Conservation (phyloP, 2,329 filamentous ascomycete genomes). For the Fusarium incarnatum region DNA sequence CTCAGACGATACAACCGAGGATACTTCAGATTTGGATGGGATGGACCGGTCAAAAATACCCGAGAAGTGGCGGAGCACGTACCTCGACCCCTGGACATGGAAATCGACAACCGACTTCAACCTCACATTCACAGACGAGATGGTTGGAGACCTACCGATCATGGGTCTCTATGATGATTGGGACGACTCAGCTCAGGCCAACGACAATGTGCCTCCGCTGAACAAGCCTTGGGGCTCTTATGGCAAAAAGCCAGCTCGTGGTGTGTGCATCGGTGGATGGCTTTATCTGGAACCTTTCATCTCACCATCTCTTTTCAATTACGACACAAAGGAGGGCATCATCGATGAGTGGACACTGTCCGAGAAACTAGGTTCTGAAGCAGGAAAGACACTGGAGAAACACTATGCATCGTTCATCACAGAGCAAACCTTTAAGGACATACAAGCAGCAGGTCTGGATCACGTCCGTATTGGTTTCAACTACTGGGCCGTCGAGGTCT, state of each 20-base stretch:
- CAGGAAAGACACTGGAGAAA: conserved; percentile 79
- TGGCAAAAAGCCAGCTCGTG: conserved; percentile 80
- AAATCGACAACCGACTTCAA: conserved; percentile 92
- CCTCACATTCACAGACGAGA: conserved; percentile 87
- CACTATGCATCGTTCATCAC: conserved; percentile 93
- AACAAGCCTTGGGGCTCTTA: conserved; percentile 82
- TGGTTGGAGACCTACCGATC: conserved; percentile 85
- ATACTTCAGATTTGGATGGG: conserved; percentile 58
- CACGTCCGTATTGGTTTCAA: conserved; percentile 96
- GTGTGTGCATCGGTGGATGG: conserved; percentile 95
- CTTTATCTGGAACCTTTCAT: conserved; percentile 95
- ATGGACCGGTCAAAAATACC: conserved; percentile 70
- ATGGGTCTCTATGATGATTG: conserved; percentile 89
- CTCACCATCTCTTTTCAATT: conserved; percentile 87
- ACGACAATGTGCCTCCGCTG: conserved; percentile 82
- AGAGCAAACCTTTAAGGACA: conserved; percentile 85
- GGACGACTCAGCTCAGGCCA: conserved; percentile 85
- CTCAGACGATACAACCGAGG: conserved; percentile 47
- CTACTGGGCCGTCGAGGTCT: conserved; percentile 93
- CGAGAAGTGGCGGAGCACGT: conserved; percentile 75
- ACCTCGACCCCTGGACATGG: conserved; percentile 92
- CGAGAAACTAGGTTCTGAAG: conserved; percentile 73
- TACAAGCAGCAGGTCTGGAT: conserved; percentile 88
- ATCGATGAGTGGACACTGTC: conserved; percentile 91
- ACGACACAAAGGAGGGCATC: conserved; percentile 71